Evolutionary conservation across 257 asterid species (phyloP).

Genomic region (Primulina tabacum): DNA sequence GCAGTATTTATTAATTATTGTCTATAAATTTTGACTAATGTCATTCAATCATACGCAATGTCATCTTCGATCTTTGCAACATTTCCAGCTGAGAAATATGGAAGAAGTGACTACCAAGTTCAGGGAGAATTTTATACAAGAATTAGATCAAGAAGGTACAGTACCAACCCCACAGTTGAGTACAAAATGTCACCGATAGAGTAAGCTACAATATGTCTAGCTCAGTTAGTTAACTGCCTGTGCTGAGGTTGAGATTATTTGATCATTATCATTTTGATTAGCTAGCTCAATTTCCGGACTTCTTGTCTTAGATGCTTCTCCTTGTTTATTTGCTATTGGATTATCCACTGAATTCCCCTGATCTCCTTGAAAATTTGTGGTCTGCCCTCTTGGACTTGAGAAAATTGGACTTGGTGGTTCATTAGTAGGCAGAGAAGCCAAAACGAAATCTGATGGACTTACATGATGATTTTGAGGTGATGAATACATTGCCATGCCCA

Average conservation of each 20-base stretch:
- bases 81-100: too few species aligned
- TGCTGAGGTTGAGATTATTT: neutral
- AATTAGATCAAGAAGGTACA: too few species aligned
- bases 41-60: too few species aligned
- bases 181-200: neutral
- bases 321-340: neutral
- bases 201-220: neutral
- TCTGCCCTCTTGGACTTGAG: constrained; percentile 25
- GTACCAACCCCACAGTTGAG: neutral
- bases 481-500: constrained; percentile 8
- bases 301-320: neutral
- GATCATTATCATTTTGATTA: neutral
- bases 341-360: neutral
- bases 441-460: constrained; percentile 16
- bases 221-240: neutral
- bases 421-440: constrained; percentile 9
- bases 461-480: neutral
- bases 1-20: too few species aligned
- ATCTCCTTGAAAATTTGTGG: neutral
- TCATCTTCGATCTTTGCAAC: too few species aligned
- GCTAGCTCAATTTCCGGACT: neutral
- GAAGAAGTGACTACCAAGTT: too few species aligned
- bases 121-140: too few species aligned
- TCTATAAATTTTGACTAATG: too few species aligned
- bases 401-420: constrained; percentile 25